Base-by-base conservation (phyloP, 345 rosid genomes). In the Euphorbia lathyris region DNA sequence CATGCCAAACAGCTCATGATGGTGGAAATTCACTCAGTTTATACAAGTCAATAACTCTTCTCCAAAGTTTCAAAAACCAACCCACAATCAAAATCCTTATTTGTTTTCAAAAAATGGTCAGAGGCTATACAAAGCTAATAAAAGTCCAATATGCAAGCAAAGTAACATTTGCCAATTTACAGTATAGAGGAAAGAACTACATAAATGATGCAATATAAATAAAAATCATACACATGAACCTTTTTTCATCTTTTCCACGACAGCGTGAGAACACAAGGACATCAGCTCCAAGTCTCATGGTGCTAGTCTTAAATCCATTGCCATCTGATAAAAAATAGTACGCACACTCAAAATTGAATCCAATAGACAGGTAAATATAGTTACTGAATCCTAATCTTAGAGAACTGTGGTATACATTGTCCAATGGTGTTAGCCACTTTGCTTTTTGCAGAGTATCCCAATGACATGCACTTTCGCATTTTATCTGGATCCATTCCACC, bases 211-310 rank as follows among this genome's bases (percentile, higher is more conserved):
- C 3, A 5, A 34, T 52, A n/a, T 55, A 57, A 40, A 36, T 8
- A 38, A 64, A 77, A 45, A 20, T 63, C 40, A 57, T 2, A n/a
- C 76, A 26, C 14, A 62, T 79, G 65, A 73, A 91, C 98, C 87
- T 76, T 72, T 78, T 89, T 72, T 89, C 90, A 83, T 83, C 76
- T 79, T 84, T 83, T 56, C 90, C 95, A 57, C 50, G 55, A 74
- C 83, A 88, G 57, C 95, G 88, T 3, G 98, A 86, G 82, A 94
- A 94, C n/a, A 94, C 98, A 56, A 94, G 87, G 58, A 91, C 98
- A 91, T 94, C 98, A 61, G 98, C 97, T 23, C 98, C 98, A 63
- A 94, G 95, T 76, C 98, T 89, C 98, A 94, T 93, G 48, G 98
- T 94, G 79, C 98, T 94, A 13, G 98, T 94, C 88, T 93, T 93